These are phyloP conservation scores for Candida ulmi DNA, from an alignment of 805 yeast species.

Conservation along the genomic window DNA sequence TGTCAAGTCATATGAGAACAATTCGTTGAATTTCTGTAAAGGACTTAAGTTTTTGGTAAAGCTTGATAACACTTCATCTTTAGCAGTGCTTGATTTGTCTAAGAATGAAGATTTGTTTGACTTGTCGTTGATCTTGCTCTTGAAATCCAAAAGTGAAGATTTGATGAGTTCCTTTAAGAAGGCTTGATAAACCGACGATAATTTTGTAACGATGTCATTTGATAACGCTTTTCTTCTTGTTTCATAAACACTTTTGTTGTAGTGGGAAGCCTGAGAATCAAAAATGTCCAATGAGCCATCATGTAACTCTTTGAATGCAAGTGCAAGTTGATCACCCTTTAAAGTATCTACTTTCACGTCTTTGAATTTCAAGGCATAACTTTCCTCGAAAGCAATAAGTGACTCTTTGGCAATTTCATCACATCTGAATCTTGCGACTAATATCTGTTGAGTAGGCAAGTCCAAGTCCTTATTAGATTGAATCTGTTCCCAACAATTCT, in stretches of 20 bases:
- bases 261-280: conserved; percentile 73
- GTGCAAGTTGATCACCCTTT: conserved; percentile 31
- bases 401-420: conserved; percentile 67
- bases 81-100: conserved; percentile 27
- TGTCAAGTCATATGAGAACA: conserved; percentile 27
- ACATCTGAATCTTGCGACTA: conserved; percentile 92
- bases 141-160: conserved; percentile 26
- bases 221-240: conserved; percentile 51
- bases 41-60: conserved; percentile 13
- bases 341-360: conserved; percentile 11
- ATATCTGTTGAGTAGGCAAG: conserved; percentile 91
- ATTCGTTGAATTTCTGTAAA: conserved; percentile 13
- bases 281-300: conserved; percentile 43
- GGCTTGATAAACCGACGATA: conserved; percentile 37
- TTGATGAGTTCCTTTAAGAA: conserved; percentile 35
- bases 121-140: conserved; percentile 20
- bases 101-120: conserved; percentile 26
- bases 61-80: conserved; percentile 18
- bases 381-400: conserved; percentile 18
- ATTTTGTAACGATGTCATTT: conserved; percentile 40
- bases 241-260: conserved; percentile 58
- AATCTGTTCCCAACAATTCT: conserved; percentile 90
- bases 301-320: conserved; percentile 37
- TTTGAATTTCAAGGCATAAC: conserved; percentile 6
- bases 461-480: conserved; percentile 91